These are phyloP conservation scores for Crithidia mellificae DNA, from an alignment of 208 protist genomes.

Conservation along the genomic window DNA sequence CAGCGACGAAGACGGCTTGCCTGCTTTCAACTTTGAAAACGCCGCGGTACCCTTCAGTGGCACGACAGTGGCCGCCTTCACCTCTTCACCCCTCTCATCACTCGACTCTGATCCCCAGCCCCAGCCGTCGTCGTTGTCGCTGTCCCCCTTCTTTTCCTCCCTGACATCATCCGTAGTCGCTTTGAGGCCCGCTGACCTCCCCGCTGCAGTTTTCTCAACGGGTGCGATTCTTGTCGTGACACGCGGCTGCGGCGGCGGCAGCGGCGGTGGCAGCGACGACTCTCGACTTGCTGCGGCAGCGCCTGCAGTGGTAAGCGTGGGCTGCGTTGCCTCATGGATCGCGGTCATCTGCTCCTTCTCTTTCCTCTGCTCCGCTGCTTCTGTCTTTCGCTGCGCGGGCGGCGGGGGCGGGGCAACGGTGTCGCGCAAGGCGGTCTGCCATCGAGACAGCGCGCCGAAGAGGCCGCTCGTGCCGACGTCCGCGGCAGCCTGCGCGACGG, in stretches of 20 bases:
- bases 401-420: conserved; percentile 40
- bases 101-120: conserved; percentile 23
- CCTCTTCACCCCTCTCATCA: conserved; percentile 1
- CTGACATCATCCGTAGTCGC: too few relatives aligned
- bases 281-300: not conserved
- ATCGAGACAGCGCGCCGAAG: conserved; percentile 42
- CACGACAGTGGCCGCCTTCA: too few relatives aligned
- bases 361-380: not conserved
- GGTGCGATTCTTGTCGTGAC: not conserved
- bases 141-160: not conserved
- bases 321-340: not conserved
- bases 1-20: too few relatives aligned
- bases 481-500: conserved; percentile 13
- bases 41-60: not conserved
- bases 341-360: too few relatives aligned
- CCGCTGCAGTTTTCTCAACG: not conserved
- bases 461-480: conserved; percentile 29
- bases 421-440: conserved; percentile 41
- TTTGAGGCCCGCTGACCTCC: not conserved
- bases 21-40: not conserved
- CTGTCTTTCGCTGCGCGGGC: not conserved
- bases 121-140: conserved; percentile 21
- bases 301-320: too few relatives aligned
- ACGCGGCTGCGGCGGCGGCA: not conserved
- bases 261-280: not conserved